Evolutionary conservation across 129 eudicot genomes (phyloP), one percentile per base, ranked within the genome.

Genomic region (Arctium lappa): DNA sequence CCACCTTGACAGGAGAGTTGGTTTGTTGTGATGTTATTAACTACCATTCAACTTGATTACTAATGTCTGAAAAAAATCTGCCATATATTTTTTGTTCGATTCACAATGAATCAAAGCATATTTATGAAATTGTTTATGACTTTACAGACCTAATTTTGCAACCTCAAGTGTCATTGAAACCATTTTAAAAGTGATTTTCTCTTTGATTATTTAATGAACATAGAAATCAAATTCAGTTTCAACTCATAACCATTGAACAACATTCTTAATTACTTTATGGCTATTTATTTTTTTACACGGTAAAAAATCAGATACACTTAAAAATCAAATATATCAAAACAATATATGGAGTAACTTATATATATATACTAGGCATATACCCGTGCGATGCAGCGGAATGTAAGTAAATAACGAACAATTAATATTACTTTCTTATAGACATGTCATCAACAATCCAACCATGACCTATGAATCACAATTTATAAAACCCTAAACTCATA

Each of bases 131-230:
- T 60, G 6, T n/a, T 18, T n/a, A 16, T 60, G 8, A 60, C 5
- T 60, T n/a, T 15, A 15, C 16, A 56, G 66, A 56, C 66, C 34
- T 37, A 60, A 72, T 8, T 46, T 81, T 71, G 70, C 74, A 60
- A 73, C 79, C 79, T 73, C 85, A 73, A 32, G 36, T 62, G 79
- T 74, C 79, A 30, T 62, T 9, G 40, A n/a, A 74, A 38, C 32
- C 6, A 37, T n/a, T 1, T 30, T 22, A 2, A 34, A 37, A 27
- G 60, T 38, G 7, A 62, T 79, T 7, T 78, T 66, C 40, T 79
- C 65, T 38, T 79, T 2, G 5, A 69, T 15, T 8, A 22, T 46
- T 72, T 72, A 72, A 3, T 53, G 37, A 36, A 53, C 72, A 40
- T 29, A 22, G 60, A 53, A 60, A 60, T 62, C 72, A 81, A 81